Evolutionary conservation across 352 stramenopile species (phyloP).

Genomic region (Globisporangium polare): DNA sequence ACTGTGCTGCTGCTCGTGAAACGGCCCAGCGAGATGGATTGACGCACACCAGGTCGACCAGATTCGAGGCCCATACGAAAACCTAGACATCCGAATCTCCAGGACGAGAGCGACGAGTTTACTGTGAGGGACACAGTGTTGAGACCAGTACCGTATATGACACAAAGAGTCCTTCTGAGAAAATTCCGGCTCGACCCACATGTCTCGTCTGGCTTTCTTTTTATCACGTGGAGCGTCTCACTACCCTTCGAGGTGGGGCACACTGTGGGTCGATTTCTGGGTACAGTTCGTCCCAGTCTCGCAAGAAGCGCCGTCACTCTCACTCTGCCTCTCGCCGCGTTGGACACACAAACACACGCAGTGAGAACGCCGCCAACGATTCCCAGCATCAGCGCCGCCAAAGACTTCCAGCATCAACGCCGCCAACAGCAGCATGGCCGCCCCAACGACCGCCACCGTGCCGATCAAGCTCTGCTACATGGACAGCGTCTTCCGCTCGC

Average conservation of each 20-base stretch:
- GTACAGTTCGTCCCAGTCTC: neutral
- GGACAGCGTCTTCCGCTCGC: conserved; percentile 68
- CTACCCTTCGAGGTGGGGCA: neutral
- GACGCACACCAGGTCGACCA: neutral
- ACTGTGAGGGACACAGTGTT: neutral
- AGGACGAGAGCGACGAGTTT: neutral
- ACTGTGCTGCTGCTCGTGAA: conserved; percentile 5
- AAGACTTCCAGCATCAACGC: neutral
- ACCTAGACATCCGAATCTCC: neutral
- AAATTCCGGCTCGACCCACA: neutral
- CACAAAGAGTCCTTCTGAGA: neutral
- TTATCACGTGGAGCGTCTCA: neutral
- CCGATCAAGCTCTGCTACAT: conserved; percentile 78
- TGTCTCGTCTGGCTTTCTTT: neutral
- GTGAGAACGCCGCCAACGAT: neutral
- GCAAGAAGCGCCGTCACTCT: neutral
- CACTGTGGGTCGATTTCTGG: neutral
- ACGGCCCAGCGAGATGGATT: conserved; percentile 5
- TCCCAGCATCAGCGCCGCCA: neutral
- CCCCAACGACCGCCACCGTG: conserved; percentile 13
- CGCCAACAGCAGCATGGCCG: neutral
- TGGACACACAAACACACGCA: conserved; percentile 1
- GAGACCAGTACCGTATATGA: neutral
- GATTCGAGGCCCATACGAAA: conserved; percentile 2
- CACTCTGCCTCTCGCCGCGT: neutral